Conservation (phyloP, 192 early-diverging fungal species). For the Cetraspora pellucida region DNA sequence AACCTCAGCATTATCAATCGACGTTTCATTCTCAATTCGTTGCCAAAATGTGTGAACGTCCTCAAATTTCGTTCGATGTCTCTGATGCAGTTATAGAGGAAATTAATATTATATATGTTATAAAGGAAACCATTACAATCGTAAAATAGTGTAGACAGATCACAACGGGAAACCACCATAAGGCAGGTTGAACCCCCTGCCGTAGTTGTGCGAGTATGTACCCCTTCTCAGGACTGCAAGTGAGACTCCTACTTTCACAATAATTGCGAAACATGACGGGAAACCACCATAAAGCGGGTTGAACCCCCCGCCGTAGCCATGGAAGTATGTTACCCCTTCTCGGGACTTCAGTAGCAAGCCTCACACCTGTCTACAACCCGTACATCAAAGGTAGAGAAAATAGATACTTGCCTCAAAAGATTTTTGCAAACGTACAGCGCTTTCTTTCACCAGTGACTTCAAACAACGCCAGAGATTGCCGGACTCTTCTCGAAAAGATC, state of each 20-base stretch:
- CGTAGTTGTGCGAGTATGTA: constrained; percentile 11
- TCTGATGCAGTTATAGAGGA: not conserved
- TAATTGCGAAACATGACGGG: not conserved
- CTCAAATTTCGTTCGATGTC: constrained; percentile 13
- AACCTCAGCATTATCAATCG: not conserved
- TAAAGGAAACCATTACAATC: not conserved
- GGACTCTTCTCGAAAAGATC: constrained; percentile 18
- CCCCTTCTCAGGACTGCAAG: constrained; percentile 15
- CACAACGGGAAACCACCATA: constrained; percentile 8
- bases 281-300: constrained; percentile 13
- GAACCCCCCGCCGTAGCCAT: constrained; percentile 14
- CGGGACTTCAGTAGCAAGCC: constrained; percentile 1
- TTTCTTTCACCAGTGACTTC: not conserved
- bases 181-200: constrained; percentile 19
- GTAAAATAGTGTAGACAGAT: not conserved
- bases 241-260: not conserved
- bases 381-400: not conserved
- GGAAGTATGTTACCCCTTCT: constrained; percentile 5
- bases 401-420: constrained; percentile 4
- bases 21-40: not conserved
- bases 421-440: not conserved
- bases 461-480: not conserved
- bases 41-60: not conserved
- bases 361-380: constrained; percentile 12
- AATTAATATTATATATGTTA: not conserved